A percentile compares a stretch with the other conserved stretches of the same genome.
phyloP scores from a whole-genome alignment of 768 basidiomycete species.

The Rhodosporidiobolus sp. region DNA sequence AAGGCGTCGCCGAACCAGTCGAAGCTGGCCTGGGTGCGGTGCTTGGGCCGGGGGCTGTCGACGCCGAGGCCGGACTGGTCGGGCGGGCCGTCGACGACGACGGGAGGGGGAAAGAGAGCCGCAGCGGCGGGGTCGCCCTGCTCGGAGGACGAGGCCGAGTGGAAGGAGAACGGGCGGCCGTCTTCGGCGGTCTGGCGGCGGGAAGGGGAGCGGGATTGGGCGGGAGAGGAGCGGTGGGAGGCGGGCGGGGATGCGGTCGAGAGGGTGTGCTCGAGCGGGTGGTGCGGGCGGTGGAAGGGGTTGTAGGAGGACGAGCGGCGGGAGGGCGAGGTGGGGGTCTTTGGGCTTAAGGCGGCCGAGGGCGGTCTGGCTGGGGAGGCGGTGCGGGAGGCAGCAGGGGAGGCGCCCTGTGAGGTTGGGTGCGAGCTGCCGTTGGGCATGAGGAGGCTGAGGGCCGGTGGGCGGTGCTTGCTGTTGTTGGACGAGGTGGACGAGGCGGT shows the following conservation, averaged over 20 bases:
- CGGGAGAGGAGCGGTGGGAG: constrained; percentile 1
- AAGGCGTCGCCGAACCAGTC: constrained; percentile 31
- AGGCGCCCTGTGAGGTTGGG: background rate
- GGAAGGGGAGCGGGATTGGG: background rate
- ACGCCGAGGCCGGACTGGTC: constrained; percentile 1
- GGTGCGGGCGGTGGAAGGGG: background rate
- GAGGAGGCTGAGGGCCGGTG: background rate
- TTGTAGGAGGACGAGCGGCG: background rate
- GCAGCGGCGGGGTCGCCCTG: background rate
- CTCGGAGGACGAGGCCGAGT: background rate
- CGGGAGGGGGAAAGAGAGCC: background rate
- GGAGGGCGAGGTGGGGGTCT: background rate
- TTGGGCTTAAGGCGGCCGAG: background rate
- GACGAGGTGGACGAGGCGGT: background rate
- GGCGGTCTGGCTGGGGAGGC: background rate
- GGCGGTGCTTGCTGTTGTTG: background rate
- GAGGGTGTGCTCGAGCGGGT: too few species aligned
- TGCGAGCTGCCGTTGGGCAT: background rate
- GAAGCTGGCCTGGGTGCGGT: constrained; percentile 23
- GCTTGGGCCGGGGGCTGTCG: constrained; percentile 25
- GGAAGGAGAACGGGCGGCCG: background rate
- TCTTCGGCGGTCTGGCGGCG: background rate
- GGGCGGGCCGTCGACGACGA: background rate
- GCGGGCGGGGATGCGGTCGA: background rate
- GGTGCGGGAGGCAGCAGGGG: background rate